phyloP scores from a whole-genome alignment of 2,329 filamentous ascomycete species.

The Diaporthe sp. region DNA sequence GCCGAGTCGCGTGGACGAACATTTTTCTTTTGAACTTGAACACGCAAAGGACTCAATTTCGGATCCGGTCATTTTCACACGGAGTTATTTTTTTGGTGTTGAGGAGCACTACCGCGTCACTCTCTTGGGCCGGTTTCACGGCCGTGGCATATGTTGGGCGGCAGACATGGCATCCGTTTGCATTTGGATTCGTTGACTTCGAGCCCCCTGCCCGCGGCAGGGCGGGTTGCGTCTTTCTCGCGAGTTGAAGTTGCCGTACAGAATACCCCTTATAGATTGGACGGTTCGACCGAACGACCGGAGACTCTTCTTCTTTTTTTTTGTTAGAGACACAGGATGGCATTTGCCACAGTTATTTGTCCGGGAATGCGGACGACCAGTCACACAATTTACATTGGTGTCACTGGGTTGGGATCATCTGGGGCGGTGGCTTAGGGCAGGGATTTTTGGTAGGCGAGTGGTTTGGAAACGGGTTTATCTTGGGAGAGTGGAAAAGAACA shows the following conservation, averaged over 20 bases:
- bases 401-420: slow-evolving; percentile 29
- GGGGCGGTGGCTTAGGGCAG: slow-evolving; percentile 1
- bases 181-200: slow-evolving; percentile 41
- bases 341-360: slow-evolving; percentile 11
- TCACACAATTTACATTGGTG: slow-evolving; percentile 33
- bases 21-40: slow-evolving; percentile 21
- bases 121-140: slow-evolving; percentile 30
- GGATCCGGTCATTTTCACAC: slow-evolving; percentile 38
- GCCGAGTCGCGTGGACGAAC: slow-evolving; percentile 40
- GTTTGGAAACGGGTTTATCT: slow-evolving; percentile 29
- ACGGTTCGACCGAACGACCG: slow-evolving; percentile 35
- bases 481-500: slow-evolving; percentile 29
- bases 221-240: slow-evolving; percentile 34
- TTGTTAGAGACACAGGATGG: slow-evolving; percentile 30
- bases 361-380: slow-evolving; percentile 24
- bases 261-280: slow-evolving; percentile 43
- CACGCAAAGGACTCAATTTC: slow-evolving; percentile 36
- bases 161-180: slow-evolving; percentile 36
- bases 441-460: slow-evolving; percentile 6
- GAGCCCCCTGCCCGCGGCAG: slow-evolving; percentile 32
- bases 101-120: slow-evolving; percentile 34
- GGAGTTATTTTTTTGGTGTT: slow-evolving; percentile 41
- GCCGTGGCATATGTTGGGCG: slow-evolving; percentile 36
- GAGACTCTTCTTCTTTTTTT: slow-evolving; percentile 28
- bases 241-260: slow-evolving; percentile 40